A percentile compares a stretch with the other conserved stretches of the same genome.
phyloP scores from a whole-genome alignment of 2,329 filamentous ascomycete genomes.

The Ascochyta fabae region DNA sequence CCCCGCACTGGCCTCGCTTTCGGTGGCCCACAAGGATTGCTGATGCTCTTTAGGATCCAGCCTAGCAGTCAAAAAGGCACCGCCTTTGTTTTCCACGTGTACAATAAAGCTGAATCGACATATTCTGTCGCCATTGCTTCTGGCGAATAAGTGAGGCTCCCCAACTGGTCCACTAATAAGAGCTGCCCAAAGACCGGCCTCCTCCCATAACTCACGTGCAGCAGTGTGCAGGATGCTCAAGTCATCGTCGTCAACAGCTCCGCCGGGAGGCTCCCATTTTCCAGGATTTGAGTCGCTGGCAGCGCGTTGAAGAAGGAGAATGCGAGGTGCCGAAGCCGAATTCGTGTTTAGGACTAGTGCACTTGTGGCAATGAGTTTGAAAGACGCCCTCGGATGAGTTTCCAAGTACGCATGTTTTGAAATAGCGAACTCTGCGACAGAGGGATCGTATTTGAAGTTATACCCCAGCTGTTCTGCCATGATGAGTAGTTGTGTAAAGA shows the following conservation, averaged over 20 bases:
- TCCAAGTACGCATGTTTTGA: constrained; percentile 3
- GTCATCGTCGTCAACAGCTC: constrained; percentile 55
- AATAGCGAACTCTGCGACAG: constrained; percentile 1
- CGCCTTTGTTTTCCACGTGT: not conserved
- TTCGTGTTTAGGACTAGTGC: constrained; percentile 4
- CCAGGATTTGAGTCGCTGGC: constrained; percentile 54
- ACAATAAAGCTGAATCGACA: constrained; percentile 2
- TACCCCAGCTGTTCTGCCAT: not conserved
- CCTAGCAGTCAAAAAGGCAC: not conserved
- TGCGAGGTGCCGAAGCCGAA: constrained; percentile 21
- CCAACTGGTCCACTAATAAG: constrained; percentile 27
- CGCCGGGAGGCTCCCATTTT: constrained; percentile 59
- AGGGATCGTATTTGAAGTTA: not conserved
- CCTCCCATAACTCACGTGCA: constrained; percentile 59
- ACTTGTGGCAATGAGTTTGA: constrained; percentile 1
- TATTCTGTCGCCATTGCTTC: constrained; percentile 8
- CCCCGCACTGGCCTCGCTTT: not conserved
- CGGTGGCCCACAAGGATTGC: constrained; percentile 4
- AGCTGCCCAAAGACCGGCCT: constrained; percentile 51
- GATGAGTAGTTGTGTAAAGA: not conserved
- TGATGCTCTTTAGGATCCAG: constrained; percentile 11
- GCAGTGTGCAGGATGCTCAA: constrained; percentile 52
- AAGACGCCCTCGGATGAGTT: not conserved
- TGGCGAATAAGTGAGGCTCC: constrained; percentile 8
- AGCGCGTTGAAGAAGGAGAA: constrained; percentile 58